Evolutionary conservation across 352 stramenopile genomes (phyloP), one percentile per base, ranked within the genome.

Genomic region (Globisporangium radiosum): DNA sequence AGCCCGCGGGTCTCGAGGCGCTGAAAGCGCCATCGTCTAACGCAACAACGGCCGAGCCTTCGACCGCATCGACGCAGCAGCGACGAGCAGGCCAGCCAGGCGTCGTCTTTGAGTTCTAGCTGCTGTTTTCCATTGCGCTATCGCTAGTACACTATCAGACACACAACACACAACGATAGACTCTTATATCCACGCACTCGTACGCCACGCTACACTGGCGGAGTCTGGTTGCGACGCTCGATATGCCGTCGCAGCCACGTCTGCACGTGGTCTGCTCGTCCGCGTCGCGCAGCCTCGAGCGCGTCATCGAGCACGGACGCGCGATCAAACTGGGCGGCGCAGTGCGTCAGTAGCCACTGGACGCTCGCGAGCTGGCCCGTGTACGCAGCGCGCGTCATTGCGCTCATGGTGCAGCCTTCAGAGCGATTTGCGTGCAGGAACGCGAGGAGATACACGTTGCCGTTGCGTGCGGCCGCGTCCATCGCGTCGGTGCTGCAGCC

Each of bases 401-500:
- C 68, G 39, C 52, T 60, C 2, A 36, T 1, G 17, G 58, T 71
- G 36, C 70, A 77, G 33, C 68, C 69, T 37, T 79, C 69, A 5
- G 44, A 39, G 2, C 68, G 62, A 13, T 73, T 59, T 19, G 25
- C 43, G 48, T 73, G 47, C 7, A 80, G 52, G 39, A 71, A 76
- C 9, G 65, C 52, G 11, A 85, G 70, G 43, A 80, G 36, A 13
- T 47, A 47, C 14, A 75, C n/a, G 50, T 81, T 70, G 17, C 74
- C 71, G 14, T 76, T 72, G n/a, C 71, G 61, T 3, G 71, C 69
- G 0, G 70, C 74, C 1, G 62, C 70, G 38, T 80, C 69, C 74
- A 81, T 83, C 1, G 71, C 74, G 37, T 76, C 70, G 3, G 64
- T 77, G 4, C 64, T 77, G 56, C 71, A 81, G 7, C 64, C 67